These are phyloP conservation scores for Rhododendron simsii DNA, from an alignment of 148 eudicot species.

Conservation along the genomic window DNA sequence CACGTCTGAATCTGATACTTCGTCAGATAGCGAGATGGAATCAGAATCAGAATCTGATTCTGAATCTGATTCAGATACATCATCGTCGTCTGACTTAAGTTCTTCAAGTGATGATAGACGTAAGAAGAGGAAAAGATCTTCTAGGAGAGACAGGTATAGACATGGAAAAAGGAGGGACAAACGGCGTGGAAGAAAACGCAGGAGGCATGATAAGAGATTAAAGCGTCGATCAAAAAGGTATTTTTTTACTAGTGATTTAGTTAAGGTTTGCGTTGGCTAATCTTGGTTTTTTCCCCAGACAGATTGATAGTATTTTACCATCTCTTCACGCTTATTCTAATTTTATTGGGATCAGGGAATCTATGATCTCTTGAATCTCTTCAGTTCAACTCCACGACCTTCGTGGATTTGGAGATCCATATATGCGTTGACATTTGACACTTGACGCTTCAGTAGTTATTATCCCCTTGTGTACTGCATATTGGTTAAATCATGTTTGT, in stretches of 20 bases:
- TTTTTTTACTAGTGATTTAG: too few relatives aligned
- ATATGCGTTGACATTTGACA: not conserved
- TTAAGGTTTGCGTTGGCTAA: not conserved
- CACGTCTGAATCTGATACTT: constrained; percentile 70
- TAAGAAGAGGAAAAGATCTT: constrained; percentile 69
- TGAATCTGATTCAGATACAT: constrained; percentile 55
- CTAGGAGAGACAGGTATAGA: constrained; percentile 55
- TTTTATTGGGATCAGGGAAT: not conserved
- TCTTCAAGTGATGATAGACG: constrained; percentile 83
- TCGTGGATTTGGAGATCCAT: not conserved
- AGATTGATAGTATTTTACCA: not conserved
- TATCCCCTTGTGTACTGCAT: too few relatives aligned
- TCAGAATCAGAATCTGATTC: constrained; percentile 46
- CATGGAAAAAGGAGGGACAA: constrained; percentile 63
- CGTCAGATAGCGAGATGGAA: constrained; percentile 57
- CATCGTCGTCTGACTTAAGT: constrained; percentile 60
- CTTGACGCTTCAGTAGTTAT: not conserved
- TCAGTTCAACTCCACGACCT: not conserved
- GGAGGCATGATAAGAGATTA: constrained; percentile 60
- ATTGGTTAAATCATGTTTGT: not conserved
- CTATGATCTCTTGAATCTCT: not conserved
- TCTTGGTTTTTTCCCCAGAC: not conserved
- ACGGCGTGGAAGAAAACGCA: constrained; percentile 58
- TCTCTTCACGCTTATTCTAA: not conserved
- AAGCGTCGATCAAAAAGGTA: constrained; percentile 75